phyloP scores from a whole-genome alignment of 148 eudicot genomes.

The Euryodendron excelsum region DNA sequence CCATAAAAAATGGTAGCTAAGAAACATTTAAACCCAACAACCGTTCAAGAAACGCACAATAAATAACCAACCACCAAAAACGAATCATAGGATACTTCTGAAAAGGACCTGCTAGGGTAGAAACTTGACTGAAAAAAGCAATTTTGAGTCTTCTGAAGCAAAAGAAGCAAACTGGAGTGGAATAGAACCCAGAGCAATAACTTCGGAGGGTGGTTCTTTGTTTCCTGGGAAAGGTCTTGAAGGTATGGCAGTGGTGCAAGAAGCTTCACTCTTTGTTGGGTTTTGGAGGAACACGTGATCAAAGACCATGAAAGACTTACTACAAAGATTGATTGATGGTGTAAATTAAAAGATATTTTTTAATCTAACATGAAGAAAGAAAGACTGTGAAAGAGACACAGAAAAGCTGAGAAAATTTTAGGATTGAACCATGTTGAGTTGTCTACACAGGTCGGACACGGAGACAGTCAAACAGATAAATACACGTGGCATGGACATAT shows the following conservation, averaged over 20 bases:
- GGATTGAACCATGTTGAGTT: background rate
- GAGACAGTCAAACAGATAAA: no score
- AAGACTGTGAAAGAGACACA: background rate
- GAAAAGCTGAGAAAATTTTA: background rate
- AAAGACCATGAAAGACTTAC: background rate
- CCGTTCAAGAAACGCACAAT: background rate
- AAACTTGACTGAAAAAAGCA: background rate
- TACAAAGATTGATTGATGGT: background rate
- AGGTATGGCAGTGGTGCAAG: background rate
- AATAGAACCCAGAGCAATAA: background rate
- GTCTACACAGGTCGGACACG: no score
- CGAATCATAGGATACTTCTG: background rate
- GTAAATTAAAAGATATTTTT: background rate
- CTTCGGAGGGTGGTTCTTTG: background rate
- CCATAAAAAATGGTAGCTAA: background rate
- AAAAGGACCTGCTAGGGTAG: background rate
- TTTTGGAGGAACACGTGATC: background rate
- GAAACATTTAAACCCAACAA: slow-evolving; percentile 4
- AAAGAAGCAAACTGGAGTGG: background rate
- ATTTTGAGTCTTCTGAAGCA: background rate
- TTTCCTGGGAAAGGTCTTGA: background rate
- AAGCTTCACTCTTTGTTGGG: slow-evolving; percentile 11
- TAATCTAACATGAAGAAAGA: background rate
- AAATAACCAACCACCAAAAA: background rate
- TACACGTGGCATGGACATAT: no score